Base-by-base conservation (phyloP, 257 asterid species). In the Solanum etuberosum region DNA sequence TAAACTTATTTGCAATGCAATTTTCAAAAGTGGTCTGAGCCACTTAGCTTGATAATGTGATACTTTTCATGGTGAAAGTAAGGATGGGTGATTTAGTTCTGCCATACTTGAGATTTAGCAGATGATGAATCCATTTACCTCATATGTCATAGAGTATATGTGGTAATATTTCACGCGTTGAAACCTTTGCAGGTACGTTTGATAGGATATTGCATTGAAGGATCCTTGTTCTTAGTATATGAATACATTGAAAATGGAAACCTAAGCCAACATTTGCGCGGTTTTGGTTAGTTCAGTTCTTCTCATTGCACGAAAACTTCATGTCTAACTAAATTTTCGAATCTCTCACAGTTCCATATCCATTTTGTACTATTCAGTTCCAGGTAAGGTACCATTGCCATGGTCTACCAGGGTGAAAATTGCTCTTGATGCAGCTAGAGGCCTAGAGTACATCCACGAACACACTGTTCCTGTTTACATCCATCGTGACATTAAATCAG, bases 351-450 rank as follows among this genome's bases (percentile, higher is more conserved):
- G 32, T 54, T 59, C 74, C 74, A 54, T 59, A 54, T 83, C 35
- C 23, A 35, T 83, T 31, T 65, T 67, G 12, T 65, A n/a, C 38
- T 23, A 5, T 86, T 80, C 83, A 63, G 5, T 87, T 86, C 84
- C 86, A 92, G 98, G 85, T 16, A 89, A 73, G 84, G 95, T 90
- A 67, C 92, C 94, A 27, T 88, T 96, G 88, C 70, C 94, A 25
- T 96, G 99, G 99, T 65, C 94, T 29, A 91, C 92, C 27, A 92
- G 99, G 92, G 90, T 96, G 86, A 96, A 94, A 91, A 93, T 96
- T 27, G 98, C 98, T 73, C 97, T 96, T 35, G 99, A 96, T 91
- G 94, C 99, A 3, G 99, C 99, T 6, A 92, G 99, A 94, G 99
- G 99, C 48, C 98, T 96, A 21, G 99, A 96, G 90, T 95, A 96